A percentile compares a stretch with the other conserved stretches of the same genome.
Conservation (phyloP, 2,329 filamentous ascomycete species). For the Aspergillus viridinutans region DNA sequence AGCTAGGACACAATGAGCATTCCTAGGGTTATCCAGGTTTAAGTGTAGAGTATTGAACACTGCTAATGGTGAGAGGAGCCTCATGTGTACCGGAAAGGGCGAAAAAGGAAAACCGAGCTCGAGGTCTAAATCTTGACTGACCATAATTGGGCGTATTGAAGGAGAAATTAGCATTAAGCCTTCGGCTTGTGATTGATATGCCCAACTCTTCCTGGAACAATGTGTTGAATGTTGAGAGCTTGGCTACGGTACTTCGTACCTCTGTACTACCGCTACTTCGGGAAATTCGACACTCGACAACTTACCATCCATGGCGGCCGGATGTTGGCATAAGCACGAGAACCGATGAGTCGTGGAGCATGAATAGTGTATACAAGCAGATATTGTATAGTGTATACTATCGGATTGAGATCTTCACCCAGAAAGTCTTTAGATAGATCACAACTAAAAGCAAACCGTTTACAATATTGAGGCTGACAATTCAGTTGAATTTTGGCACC, state of each 20-base stretch:
- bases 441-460: neutral
- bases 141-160: neutral
- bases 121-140: neutral
- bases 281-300: neutral
- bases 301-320: neutral
- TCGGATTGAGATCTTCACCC: neutral
- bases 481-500: neutral
- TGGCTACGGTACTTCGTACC: neutral
- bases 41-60: too few relatives aligned
- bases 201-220: neutral
- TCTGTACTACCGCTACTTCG: neutral
- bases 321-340: neutral
- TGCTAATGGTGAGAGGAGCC: neutral
- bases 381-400: neutral
- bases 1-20: neutral
- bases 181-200: neutral
- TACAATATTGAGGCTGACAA: neutral
- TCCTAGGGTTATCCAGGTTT: neutral
- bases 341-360: neutral
- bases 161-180: neutral
- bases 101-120: neutral
- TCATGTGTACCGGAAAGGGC: neutral
- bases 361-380: neutral
- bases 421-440: neutral
- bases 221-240: neutral